A percentile compares a stretch with the other conserved stretches of the same genome.
These are phyloP conservation scores for Lipomyces sp. DNA, from an alignment of 805 yeast genomes.

Conservation along the genomic window DNA sequence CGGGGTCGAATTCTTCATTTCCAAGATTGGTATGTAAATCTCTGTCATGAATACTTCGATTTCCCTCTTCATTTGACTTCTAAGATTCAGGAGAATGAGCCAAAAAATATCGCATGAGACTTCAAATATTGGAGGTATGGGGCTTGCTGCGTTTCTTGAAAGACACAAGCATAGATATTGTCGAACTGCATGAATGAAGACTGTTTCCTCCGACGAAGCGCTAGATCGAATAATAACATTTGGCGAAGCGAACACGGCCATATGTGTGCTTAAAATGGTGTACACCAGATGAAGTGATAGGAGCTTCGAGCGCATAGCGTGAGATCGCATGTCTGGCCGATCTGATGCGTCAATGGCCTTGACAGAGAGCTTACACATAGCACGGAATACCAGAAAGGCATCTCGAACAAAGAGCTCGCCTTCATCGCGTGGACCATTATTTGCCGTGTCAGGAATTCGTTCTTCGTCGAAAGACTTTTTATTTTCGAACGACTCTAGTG, in stretches of 20 bases:
- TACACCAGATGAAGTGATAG: constrained; percentile 87
- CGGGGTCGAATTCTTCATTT: constrained; percentile 85
- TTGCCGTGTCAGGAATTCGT: constrained; percentile 44
- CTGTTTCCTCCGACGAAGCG: constrained; percentile 51
- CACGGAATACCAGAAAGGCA: constrained; percentile 89
- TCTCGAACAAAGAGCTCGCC: constrained; percentile 80
- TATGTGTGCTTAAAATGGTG: constrained; percentile 81
- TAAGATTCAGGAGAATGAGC: constrained; percentile 78
- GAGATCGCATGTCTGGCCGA: constrained; percentile 71
- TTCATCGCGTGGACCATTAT: constrained; percentile 55
- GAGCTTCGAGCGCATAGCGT: constrained; percentile 88
- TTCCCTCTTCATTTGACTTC: constrained; percentile 88
- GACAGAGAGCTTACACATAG: constrained; percentile 90
- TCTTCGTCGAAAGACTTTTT: constrained; percentile 43
- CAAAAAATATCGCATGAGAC: constrained; percentile 91
- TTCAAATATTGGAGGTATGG: constrained; percentile 89
- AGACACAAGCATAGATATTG: constrained; percentile 82
- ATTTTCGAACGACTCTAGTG: constrained; percentile 44
- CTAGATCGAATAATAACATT: constrained; percentile 45
- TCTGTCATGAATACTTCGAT: constrained; percentile 92
- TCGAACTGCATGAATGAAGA: constrained; percentile 77
- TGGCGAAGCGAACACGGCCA: constrained; percentile 70
- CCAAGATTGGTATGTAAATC: constrained; percentile 91
- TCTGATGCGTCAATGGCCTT: constrained; percentile 67
- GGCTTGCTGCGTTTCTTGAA: constrained; percentile 90